Evolutionary conservation across 225 moss, liverwort and hornwort species (phyloP).

Genomic region (Rhytidiadelphus loreus): DNA sequence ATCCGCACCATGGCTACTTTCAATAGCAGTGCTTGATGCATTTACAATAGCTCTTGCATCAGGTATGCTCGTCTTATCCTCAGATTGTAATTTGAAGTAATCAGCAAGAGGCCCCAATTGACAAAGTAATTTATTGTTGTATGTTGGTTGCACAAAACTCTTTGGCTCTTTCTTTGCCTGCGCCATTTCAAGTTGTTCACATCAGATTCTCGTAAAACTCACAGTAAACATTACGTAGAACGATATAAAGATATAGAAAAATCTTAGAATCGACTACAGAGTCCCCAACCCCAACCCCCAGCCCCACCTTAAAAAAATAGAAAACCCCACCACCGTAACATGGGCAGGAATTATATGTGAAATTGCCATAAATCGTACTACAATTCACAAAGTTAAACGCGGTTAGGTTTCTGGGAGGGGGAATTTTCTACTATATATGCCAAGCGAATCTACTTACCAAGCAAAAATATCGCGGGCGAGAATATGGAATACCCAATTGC

Average conservation of each 20-base stretch:
- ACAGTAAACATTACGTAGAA: neutral
- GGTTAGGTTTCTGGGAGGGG: neutral
- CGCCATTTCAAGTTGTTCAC: neutral
- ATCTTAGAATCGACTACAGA: neutral
- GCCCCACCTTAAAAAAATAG: neutral
- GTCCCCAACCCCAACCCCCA: neutral
- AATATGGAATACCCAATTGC: conserved; percentile 92
- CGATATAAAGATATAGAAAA: neutral
- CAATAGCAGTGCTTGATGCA: neutral
- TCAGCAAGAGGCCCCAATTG: conserved; percentile 63
- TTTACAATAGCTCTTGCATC: neutral
- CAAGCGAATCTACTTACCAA: conserved; percentile 39
- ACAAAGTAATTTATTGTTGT: conserved; percentile 53
- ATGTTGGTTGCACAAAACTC: conserved; percentile 26
- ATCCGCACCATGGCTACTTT: neutral
- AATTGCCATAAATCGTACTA: neutral
- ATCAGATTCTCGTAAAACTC: neutral
- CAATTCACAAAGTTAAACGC: neutral
- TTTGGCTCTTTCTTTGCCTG: conserved; percentile 37
- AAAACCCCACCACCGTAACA: neutral
- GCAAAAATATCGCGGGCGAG: conserved; percentile 93
- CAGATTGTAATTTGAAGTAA: neutral
- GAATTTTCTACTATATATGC: neutral
- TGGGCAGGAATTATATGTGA: neutral
- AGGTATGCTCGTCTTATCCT: neutral